These are phyloP conservation scores for Caloboletus firmus DNA, from an alignment of 1,284 basidiomycete genomes.

Conservation along the genomic window DNA sequence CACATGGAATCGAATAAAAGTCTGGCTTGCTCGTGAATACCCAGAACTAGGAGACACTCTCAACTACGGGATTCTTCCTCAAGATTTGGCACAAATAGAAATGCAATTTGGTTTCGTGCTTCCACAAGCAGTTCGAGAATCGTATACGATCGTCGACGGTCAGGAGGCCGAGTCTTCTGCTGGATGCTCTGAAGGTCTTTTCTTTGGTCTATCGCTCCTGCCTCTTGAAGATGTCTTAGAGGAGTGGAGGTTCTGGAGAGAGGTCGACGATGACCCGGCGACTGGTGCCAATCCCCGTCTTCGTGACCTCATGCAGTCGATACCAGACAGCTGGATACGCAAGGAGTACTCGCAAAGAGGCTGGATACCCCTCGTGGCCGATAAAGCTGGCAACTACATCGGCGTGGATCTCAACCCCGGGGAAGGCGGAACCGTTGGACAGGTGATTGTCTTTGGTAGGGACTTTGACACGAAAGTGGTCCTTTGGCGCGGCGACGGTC, in stretches of 20 bases:
- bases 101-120: constrained; percentile 79
- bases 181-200: constrained; percentile 83
- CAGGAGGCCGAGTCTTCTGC: constrained; percentile 86
- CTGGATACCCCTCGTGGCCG: constrained; percentile 94
- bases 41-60: constrained; percentile 90
- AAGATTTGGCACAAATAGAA: constrained; percentile 76
- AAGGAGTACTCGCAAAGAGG: constrained; percentile 90
- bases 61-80: constrained; percentile 79
- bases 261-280: constrained; percentile 81
- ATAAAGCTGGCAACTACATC: constrained; percentile 95
- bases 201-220: constrained; percentile 82
- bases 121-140: constrained; percentile 79
- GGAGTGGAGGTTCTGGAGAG: constrained; percentile 93
- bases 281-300: constrained; percentile 76
- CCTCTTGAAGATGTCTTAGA: constrained; percentile 88
- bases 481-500: constrained; percentile 87
- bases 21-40: constrained; percentile 78
- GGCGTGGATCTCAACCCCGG: constrained; percentile 93
- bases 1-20: constrained; percentile 79
- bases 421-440: constrained; percentile 75
- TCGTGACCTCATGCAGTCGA: constrained; percentile 79
- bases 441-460: constrained; percentile 96
- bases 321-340: constrained; percentile 91
- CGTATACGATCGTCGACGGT: constrained; percentile 79
- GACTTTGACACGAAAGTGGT: constrained; percentile 99